phyloP scores from a whole-genome alignment of 371 early-diverging fungal species.

The Apophysomyces elegans region DNA sequence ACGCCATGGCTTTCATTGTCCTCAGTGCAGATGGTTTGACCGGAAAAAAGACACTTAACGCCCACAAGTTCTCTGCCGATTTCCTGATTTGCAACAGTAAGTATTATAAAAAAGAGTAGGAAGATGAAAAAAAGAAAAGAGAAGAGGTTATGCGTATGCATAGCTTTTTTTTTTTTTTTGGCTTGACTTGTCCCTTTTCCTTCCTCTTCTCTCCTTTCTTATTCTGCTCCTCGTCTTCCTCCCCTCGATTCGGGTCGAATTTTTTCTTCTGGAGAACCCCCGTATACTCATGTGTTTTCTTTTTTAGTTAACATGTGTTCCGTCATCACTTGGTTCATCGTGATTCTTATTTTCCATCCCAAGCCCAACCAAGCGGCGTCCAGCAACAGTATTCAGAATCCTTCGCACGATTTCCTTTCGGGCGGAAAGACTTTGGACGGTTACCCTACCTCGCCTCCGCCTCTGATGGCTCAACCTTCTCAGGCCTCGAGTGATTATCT shows the following conservation, averaged over 20 bases:
- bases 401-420: conserved; percentile 27
- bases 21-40: conserved; percentile 51
- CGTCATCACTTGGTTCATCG: conserved; percentile 37
- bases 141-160: too few relatives aligned
- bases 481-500: conserved; percentile 32
- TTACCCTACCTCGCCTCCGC: conserved; percentile 16
- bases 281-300: background rate
- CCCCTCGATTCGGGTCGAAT: too few relatives aligned
- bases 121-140: too few relatives aligned
- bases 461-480: conserved; percentile 22
- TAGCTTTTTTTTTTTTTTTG: too few relatives aligned
- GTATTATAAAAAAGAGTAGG: background rate
- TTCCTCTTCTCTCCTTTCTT: too few relatives aligned
- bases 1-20: conserved; percentile 34
- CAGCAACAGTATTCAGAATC: conserved; percentile 19
- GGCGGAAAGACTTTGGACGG: conserved; percentile 18
- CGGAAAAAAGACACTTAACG: conserved; percentile 31
- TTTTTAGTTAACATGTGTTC: conserved; percentile 26
- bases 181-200: too few relatives aligned
- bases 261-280: too few relatives aligned
- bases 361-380: conserved; percentile 18
- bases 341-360: conserved; percentile 37
- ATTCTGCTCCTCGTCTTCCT: too few relatives aligned
- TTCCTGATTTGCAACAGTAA: conserved; percentile 55
- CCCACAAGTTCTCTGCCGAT: conserved; percentile 52